phyloP scores from a whole-genome alignment of 495 filamentous ascomycete genomes.

The Daldinia concentrica region DNA sequence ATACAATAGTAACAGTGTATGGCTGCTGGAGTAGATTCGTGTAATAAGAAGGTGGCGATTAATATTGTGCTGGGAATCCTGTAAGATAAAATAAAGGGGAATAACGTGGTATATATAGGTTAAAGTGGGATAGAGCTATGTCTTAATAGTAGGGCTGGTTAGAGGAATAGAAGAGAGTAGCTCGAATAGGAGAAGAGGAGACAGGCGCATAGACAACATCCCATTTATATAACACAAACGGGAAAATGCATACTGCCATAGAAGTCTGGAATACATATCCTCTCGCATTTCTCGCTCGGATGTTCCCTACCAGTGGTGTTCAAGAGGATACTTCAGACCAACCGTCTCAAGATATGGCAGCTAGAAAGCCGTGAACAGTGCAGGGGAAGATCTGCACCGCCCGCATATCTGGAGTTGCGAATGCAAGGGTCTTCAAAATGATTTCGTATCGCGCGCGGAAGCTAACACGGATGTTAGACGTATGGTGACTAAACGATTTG shows the following conservation, averaged over 20 bases:
- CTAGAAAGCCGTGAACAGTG: conserved; percentile 20
- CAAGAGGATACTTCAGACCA: conserved; percentile 14
- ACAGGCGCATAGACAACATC: conserved; percentile 3
- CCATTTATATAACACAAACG: conserved; percentile 15
- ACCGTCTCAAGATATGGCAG: conserved; percentile 29
- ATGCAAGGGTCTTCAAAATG: conserved; percentile 30
- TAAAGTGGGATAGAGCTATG: conserved; percentile 7
- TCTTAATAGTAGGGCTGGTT: background rate
- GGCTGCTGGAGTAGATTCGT: background rate
- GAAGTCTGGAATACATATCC: conserved; percentile 12
- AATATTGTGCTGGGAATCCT: background rate
- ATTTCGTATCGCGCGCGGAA: conserved; percentile 28
- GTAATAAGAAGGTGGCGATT: background rate
- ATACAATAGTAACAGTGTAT: background rate
- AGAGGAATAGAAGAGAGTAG: background rate
- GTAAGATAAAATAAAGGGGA: conserved; percentile 4
- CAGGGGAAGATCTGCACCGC: conserved; percentile 31
- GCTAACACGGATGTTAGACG: conserved; percentile 11
- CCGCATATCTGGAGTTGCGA: conserved; percentile 28
- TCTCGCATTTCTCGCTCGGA: conserved; percentile 12
- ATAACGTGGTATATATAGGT: conserved; percentile 19
- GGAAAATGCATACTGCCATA: conserved; percentile 16
- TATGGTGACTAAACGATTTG: conserved; percentile 31
- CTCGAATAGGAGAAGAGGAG: conserved; percentile 17
- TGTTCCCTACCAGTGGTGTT: conserved; percentile 15